A percentile compares a stretch with the other conserved stretches of the same genome.
phyloP scores from a whole-genome alignment of 306 rosid species.

The Calophaca sinica region DNA sequence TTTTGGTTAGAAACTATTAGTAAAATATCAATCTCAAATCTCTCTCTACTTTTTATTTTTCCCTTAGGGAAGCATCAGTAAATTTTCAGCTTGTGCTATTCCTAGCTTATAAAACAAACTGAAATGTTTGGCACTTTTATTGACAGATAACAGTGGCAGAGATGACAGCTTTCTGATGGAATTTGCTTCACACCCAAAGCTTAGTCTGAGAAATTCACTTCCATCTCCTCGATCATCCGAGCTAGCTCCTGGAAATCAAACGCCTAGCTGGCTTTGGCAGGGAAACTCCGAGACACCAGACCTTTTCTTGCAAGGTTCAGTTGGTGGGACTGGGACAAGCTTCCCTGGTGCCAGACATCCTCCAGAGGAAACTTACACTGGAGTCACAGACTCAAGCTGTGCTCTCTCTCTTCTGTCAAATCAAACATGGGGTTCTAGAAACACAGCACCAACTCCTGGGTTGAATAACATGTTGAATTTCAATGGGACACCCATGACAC shows the following conservation, averaged over 20 bases:
- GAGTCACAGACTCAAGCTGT: slow-evolving; percentile 81
- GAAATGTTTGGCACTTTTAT: slow-evolving; percentile 36
- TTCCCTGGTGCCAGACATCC: slow-evolving; percentile 62
- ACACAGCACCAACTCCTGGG: slow-evolving; percentile 64
- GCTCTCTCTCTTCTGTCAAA: slow-evolving; percentile 99
- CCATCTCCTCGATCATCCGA: slow-evolving; percentile 59
- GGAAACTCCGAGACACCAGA: slow-evolving; percentile 61
- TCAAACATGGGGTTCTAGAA: slow-evolving; percentile 84
- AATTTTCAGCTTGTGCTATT: slow-evolving; percentile 16
- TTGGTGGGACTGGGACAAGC: slow-evolving; percentile 65
- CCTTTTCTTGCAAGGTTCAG: slow-evolving; percentile 70
- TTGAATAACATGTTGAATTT: slow-evolving; percentile 62
- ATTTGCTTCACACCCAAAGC: slow-evolving; percentile 69
- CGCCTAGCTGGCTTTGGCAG: slow-evolving; percentile 78
- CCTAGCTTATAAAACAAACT: background rate
- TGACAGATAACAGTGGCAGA: slow-evolving; percentile 62
- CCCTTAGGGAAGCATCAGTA: too few species aligned
- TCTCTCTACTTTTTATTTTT: background rate
- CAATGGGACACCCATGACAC: slow-evolving; percentile 64
- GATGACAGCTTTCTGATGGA: slow-evolving; percentile 83
- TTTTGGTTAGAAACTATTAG: slow-evolving; percentile 62
- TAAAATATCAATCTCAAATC: slow-evolving; percentile 32
- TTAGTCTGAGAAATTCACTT: slow-evolving; percentile 61
- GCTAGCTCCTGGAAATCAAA: slow-evolving; percentile 57
- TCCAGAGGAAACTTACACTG: slow-evolving; percentile 71